Conservation (phyloP, 2,329 filamentous ascomycete species). For the Thermoascus crustaceus region DNA sequence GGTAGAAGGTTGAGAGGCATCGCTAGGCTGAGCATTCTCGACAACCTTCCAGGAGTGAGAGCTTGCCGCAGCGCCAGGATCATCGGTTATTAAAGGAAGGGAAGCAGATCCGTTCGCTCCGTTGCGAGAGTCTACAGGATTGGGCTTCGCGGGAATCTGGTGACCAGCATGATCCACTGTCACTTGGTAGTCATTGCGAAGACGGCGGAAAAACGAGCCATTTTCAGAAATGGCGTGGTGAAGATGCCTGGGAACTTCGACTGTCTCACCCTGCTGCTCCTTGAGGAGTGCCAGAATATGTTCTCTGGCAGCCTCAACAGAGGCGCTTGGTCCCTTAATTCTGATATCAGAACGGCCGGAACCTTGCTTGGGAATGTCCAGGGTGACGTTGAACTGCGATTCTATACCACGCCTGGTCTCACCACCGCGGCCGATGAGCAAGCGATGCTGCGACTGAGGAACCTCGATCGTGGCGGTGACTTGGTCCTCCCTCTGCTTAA, state of each 20-base stretch:
- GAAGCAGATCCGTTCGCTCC: constrained; percentile 49
- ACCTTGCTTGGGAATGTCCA: constrained; percentile 88
- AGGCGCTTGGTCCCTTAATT: constrained; percentile 66
- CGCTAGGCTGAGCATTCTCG: constrained; percentile 36
- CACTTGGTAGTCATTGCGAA: constrained; percentile 78
- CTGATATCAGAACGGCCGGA: constrained; percentile 78
- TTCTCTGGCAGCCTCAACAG: constrained; percentile 77
- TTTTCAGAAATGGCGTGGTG: constrained; percentile 78
- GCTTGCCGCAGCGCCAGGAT: constrained; percentile 55
- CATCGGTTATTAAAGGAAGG: constrained; percentile 93
- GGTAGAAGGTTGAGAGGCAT: constrained; percentile 28
- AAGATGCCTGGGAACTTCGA: constrained; percentile 72
- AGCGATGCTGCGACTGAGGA: constrained; percentile 79
- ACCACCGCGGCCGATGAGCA: constrained; percentile 85
- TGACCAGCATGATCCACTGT: constrained; percentile 87
- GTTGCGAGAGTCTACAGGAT: constrained; percentile 40
- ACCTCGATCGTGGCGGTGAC: constrained; percentile 72
- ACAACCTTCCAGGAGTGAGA: constrained; percentile 79
- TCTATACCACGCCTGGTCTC: constrained; percentile 80
- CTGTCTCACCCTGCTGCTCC: constrained; percentile 77
- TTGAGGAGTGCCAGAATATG: constrained; percentile 72
- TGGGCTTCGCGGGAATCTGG: constrained; percentile 61
- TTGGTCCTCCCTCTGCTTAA: constrained; percentile 75
- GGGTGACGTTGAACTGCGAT: constrained; percentile 71
- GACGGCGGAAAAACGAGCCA: constrained; percentile 84